Conservation (phyloP, 306 rosid species). For the Malus sieversii region DNA sequence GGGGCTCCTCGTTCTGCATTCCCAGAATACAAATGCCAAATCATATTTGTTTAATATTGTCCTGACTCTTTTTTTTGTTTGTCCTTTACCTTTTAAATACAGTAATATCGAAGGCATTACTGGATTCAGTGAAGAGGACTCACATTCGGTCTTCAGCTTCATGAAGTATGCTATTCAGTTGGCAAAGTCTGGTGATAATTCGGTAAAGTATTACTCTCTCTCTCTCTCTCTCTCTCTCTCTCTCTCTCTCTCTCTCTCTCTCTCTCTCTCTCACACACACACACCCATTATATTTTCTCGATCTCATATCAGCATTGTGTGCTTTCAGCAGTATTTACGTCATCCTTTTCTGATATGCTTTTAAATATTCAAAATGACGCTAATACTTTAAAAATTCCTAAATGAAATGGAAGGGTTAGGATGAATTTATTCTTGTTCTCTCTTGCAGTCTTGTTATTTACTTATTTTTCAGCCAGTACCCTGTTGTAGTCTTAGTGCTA, state of each 20-base stretch:
- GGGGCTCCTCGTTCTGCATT: background rate
- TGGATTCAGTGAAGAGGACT: slow-evolving; percentile 65
- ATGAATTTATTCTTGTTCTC: background rate
- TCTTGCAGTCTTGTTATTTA: background rate
- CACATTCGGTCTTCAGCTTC: slow-evolving; percentile 46
- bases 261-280: background rate
- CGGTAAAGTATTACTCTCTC: slow-evolving; percentile 31
- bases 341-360: background rate
- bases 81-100: slow-evolving; percentile 11
- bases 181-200: slow-evolving; percentile 42
- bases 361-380: background rate
- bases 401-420: background rate
- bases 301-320: background rate
- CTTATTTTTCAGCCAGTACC: background rate
- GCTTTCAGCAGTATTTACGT: background rate
- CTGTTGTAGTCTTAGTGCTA: background rate
- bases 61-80: background rate
- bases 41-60: slow-evolving; percentile 11
- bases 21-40: background rate
- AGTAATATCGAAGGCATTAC: slow-evolving; percentile 82
- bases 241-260: background rate
- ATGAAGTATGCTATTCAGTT: slow-evolving; percentile 62
- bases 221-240: background rate
- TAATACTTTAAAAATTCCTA: background rate
- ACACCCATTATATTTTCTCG: background rate